Base-by-base conservation (phyloP, 805 yeast species). In the Pachysolen tannophilus region DNA sequence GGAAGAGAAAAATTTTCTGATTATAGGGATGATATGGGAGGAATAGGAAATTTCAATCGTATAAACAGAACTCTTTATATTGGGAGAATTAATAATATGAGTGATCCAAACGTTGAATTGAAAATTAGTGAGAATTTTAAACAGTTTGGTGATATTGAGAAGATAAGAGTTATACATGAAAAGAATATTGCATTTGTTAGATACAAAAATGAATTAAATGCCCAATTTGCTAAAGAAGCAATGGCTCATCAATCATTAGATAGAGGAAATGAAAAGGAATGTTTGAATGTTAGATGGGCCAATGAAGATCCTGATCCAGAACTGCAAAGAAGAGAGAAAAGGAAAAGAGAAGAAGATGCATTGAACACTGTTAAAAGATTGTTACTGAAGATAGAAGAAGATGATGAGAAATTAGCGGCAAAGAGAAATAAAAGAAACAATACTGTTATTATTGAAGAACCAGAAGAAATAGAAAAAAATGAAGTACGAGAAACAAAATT, bases 191-290 rank as follows among this genome's bases (percentile, higher is more conserved):
- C 88, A 0, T 88, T 90, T 59, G 72, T 92, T 6, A 79, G 82
- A 1, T 90, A 62, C 50, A 65, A 65, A 38, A 54, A 66, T 24
- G 95, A 85, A 47, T 54, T 69, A 15, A 78, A 72, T 50, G 97
- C 97, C 0, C 97, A 90, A 54, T 92, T 90, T 64, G 95, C 96
- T 0, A 84, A 85, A 48, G 97, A 90, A 55, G 95, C 95, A 1
- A 85, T 90, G 95, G 73, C 80, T 26, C 78, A 79, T 29, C 97
- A 90, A 53, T 69, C 82, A 7, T 53, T 88, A 6, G 53, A 45
- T 17, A 45, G 44, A 17, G 46, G 42, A 4, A 69, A 78, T 34
- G 76, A 70, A 28, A 69, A 72, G 38, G 95, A 82, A 42, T 69
- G 78, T 0, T 56, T 88, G 29, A 71, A 67, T 40, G 72, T 88